Evolutionary conservation across 768 basidiomycete genomes (phyloP).

Genomic region (Galerina marginata): DNA sequence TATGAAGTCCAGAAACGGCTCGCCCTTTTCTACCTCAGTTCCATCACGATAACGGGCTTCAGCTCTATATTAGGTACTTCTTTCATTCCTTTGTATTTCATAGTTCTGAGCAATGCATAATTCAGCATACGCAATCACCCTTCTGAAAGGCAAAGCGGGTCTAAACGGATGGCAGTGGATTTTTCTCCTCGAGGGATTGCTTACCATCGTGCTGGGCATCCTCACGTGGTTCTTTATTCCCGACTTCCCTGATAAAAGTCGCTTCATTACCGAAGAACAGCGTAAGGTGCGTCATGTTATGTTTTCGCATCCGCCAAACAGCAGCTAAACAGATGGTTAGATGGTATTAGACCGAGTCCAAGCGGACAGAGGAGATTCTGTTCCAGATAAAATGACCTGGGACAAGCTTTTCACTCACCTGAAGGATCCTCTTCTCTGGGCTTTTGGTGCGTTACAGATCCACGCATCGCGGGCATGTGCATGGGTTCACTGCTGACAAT

Average conservation of each 20-base stretch:
- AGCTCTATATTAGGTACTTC: slow-evolving; percentile 26
- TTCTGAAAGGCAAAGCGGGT: slow-evolving; percentile 31
- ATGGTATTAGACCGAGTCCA: slow-evolving; percentile 41
- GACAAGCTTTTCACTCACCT: slow-evolving; percentile 38
- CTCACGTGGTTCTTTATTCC: slow-evolving; percentile 36
- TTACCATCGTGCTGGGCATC: slow-evolving; percentile 36
- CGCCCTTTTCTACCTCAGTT: slow-evolving; percentile 25
- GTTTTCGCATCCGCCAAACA: too few species aligned
- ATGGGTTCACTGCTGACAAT: too few species aligned
- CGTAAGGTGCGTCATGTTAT: slow-evolving; percentile 29
- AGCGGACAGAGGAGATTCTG: slow-evolving; percentile 43
- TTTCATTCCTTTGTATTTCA: slow-evolving; percentile 28
- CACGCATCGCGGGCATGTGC: too few species aligned
- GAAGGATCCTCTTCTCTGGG: slow-evolving; percentile 42
- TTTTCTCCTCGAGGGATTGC: slow-evolving; percentile 38
- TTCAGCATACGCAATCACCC: slow-evolving; percentile 34
- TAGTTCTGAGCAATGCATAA: slow-evolving; percentile 26
- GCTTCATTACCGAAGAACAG: slow-evolving; percentile 40
- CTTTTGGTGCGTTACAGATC: slow-evolving; percentile 28
- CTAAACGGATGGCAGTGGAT: slow-evolving; percentile 45
- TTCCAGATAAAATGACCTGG: slow-evolving; percentile 38
- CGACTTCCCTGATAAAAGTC: slow-evolving; percentile 41
- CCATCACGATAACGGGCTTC: slow-evolving; percentile 20
- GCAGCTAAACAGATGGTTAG: slow-evolving; percentile 6
- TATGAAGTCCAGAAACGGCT: slow-evolving; percentile 43